Percentiles rank a stretch among this genome's conserved stretches.
Evolutionary conservation across 768 basidiomycete species (phyloP).

Genomic region (Tricholoma saponaceum): DNA sequence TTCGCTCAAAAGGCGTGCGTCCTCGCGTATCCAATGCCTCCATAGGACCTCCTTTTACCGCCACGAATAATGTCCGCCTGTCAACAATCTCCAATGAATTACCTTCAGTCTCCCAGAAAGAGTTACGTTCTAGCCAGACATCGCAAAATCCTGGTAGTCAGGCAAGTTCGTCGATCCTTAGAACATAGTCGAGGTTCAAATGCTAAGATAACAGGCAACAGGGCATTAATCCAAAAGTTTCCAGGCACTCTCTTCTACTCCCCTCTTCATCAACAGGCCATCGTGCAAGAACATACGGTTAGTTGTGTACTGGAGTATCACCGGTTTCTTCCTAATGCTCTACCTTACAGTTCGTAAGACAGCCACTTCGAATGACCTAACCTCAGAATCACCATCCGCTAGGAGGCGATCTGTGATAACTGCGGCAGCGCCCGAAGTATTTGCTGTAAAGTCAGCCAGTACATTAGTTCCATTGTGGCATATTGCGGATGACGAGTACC

Average conservation of each 20-base stretch:
- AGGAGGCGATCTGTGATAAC: conserved; percentile 9
- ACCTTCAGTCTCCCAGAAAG: background rate
- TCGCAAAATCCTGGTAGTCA: background rate
- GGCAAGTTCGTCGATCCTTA: background rate
- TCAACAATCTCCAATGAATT: background rate
- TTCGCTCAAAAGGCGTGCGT: conserved; percentile 1
- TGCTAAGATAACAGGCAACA: background rate
- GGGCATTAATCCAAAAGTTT: background rate
- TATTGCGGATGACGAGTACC: conserved; percentile 13
- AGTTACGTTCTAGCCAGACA: background rate
- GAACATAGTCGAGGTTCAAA: background rate
- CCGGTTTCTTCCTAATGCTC: background rate
- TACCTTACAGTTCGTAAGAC: conserved; percentile 5
- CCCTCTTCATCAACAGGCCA: conserved; percentile 1
- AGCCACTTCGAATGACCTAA: background rate
- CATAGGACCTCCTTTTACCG: background rate
- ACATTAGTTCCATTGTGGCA: conserved; percentile 14
- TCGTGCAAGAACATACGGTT: conserved; percentile 8
- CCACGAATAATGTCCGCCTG: background rate
- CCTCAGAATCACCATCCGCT: conserved; percentile 1
- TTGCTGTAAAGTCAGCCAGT: conserved; percentile 7
- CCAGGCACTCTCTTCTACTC: background rate
- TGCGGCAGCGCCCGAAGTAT: background rate
- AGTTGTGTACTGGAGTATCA: background rate
- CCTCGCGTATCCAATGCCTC: background rate